Conservation (phyloP, 2,329 filamentous ascomycete species). For the Fonsecaea monophora region DNA sequence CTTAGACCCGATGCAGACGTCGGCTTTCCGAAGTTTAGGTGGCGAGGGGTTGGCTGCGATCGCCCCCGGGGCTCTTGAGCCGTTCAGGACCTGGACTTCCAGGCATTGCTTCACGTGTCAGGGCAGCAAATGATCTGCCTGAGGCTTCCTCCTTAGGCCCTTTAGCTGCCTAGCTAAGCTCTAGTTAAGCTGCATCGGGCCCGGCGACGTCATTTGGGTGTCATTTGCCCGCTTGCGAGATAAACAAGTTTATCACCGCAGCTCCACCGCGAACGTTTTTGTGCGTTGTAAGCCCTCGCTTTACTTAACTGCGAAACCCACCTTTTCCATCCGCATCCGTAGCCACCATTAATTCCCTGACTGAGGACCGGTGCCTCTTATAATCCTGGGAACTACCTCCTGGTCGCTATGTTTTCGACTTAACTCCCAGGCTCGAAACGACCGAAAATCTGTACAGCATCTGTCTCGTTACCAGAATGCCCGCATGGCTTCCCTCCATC, state of each 20-base stretch:
- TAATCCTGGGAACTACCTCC: neutral
- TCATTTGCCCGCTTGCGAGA: constrained; percentile 6
- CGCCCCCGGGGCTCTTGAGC: neutral
- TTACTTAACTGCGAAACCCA: constrained; percentile 5
- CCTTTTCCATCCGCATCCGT: constrained; percentile 20
- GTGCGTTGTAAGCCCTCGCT: constrained; percentile 11
- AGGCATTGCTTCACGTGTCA: constrained; percentile 12
- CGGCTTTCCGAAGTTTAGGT: neutral
- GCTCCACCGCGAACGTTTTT: constrained; percentile 4
- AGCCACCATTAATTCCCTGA: neutral
- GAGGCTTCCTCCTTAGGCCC: neutral
- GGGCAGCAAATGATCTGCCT: constrained; percentile 13
- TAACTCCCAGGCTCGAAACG: neutral
- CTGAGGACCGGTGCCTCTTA: neutral
- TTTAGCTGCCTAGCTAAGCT: neutral
- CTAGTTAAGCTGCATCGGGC: neutral
- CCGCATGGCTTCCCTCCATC: constrained; percentile 52
- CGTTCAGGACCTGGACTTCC: neutral
- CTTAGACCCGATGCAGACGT: neutral
- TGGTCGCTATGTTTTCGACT: constrained; percentile 2
- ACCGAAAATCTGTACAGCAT: neutral
- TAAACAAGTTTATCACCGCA: constrained; percentile 3
- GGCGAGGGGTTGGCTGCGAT: neutral
- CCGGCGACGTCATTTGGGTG: constrained; percentile 15
- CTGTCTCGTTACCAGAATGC: constrained; percentile 36